phyloP scores from a whole-genome alignment of 1,284 basidiomycete genomes.

The Boletellus deceptivus region DNA sequence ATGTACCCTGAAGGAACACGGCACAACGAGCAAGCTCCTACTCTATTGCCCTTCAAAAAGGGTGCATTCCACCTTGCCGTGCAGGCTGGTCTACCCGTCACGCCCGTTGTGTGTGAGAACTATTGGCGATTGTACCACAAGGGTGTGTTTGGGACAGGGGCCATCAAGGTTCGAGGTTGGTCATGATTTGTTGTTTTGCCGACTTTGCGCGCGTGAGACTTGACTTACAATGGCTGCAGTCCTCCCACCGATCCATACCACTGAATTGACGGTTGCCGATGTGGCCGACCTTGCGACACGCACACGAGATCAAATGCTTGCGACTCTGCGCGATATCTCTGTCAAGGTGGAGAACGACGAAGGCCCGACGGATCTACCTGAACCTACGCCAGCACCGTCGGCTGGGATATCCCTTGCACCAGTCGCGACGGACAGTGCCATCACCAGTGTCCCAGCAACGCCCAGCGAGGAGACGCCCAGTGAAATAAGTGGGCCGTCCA shows the following conservation, averaged over 20 bases:
- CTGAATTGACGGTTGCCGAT: slow-evolving; percentile 65
- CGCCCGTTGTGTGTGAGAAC: slow-evolving; percentile 93
- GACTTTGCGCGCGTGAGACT: neutral
- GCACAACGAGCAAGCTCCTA: slow-evolving; percentile 61
- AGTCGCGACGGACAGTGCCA: slow-evolving; percentile 1
- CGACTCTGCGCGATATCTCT: slow-evolving; percentile 66
- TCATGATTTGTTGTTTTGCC: slow-evolving; percentile 7
- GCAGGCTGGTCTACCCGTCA: slow-evolving; percentile 84
- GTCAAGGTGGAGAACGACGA: slow-evolving; percentile 36
- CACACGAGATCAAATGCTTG: slow-evolving; percentile 74
- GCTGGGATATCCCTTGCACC: slow-evolving; percentile 1
- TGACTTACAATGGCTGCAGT: slow-evolving; percentile 44
- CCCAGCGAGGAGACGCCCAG: slow-evolving; percentile 31
- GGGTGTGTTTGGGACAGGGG: slow-evolving; percentile 76
- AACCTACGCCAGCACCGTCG: slow-evolving; percentile 7
- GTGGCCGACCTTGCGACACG: slow-evolving; percentile 59
- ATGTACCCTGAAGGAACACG: slow-evolving; percentile 95
- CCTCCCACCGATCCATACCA: slow-evolving; percentile 74
- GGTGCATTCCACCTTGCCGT: slow-evolving; percentile 97
- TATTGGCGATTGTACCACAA: slow-evolving; percentile 85
- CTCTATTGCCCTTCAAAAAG: slow-evolving; percentile 92
- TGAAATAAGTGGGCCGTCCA: slow-evolving; percentile 24
- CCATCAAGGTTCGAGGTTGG: slow-evolving; percentile 81
- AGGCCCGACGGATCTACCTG: slow-evolving; percentile 17
- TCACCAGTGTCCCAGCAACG: slow-evolving; percentile 18